These are phyloP conservation scores for Rhodofomes roseus DNA, from an alignment of 1,284 basidiomycete species.

Conservation along the genomic window DNA sequence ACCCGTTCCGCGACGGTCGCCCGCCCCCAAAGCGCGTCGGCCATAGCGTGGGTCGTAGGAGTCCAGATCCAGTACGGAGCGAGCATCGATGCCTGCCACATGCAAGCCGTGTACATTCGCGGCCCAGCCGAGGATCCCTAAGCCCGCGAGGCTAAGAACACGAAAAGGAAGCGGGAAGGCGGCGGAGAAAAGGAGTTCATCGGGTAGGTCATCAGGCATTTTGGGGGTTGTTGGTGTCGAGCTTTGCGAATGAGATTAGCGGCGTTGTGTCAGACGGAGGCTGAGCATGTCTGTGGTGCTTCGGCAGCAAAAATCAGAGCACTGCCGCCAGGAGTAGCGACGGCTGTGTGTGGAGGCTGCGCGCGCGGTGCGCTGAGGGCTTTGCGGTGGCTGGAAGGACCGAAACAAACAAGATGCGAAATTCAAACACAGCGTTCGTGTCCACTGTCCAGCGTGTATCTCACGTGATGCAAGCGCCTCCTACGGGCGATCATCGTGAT, in stretches of 20 bases:
- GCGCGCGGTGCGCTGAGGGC: background rate
- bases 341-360: background rate
- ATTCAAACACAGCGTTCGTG: background rate
- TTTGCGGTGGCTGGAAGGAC: background rate
- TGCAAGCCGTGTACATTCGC: slow-evolving; percentile 84
- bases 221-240: background rate
- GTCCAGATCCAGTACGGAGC: slow-evolving; percentile 62
- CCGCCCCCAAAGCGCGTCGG: slow-evolving; percentile 29
- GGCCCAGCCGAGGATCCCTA: slow-evolving; percentile 45
- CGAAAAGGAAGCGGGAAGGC: slow-evolving; percentile 35
- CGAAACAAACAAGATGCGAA: background rate
- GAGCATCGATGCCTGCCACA: slow-evolving; percentile 70
- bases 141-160: slow-evolving; percentile 37
- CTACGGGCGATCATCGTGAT: background rate
- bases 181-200: slow-evolving; percentile 27
- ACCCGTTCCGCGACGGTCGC: slow-evolving; percentile 19
- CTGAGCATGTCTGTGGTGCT: background rate
- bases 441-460: background rate
- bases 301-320: background rate
- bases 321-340: too few relatives aligned
- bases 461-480: background rate
- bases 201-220: slow-evolving; percentile 5
- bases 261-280: background rate
- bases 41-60: slow-evolving; percentile 24
- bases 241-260: background rate